These are phyloP conservation scores for Inosperma sp. DNA, from an alignment of 768 basidiomycete species.

Conservation along the genomic window DNA sequence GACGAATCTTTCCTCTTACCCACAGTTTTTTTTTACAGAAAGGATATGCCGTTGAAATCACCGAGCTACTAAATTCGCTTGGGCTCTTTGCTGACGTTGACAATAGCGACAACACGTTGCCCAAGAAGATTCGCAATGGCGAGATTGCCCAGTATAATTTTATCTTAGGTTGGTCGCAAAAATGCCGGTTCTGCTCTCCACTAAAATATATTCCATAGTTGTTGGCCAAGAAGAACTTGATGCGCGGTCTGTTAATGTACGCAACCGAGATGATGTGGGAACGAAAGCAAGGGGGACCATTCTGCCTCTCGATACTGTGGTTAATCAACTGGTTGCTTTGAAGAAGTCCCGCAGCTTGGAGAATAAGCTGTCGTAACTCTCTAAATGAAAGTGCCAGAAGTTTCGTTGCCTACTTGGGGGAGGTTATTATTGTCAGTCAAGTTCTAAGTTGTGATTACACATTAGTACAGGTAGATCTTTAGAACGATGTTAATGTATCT, in stretches of 20 bases:
- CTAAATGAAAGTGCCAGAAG: too few species aligned
- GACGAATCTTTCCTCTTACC: too few species aligned
- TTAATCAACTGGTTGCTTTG: conserved; percentile 64
- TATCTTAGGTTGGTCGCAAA: conserved; percentile 68
- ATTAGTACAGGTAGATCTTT: neutral
- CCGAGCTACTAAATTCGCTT: conserved; percentile 55
- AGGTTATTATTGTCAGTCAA: too few species aligned
- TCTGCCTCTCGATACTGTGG: conserved; percentile 64
- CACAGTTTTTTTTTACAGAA: conserved; percentile 51
- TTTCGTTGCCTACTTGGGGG: too few species aligned
- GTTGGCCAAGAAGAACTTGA: conserved; percentile 93
- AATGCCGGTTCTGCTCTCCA: neutral
- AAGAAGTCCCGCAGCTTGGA: conserved; percentile 49
- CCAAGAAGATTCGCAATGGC: conserved; percentile 96
- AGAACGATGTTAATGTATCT: neutral
- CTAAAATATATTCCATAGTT: conserved; percentile 44
- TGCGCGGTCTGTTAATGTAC: conserved; percentile 83
- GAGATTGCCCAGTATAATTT: conserved; percentile 98
- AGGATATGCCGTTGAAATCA: conserved; percentile 84
- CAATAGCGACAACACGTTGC: conserved; percentile 85
- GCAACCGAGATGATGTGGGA: conserved; percentile 91
- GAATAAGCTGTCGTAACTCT: too few species aligned
- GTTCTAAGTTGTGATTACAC: neutral
- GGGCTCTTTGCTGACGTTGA: conserved; percentile 92
- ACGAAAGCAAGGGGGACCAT: conserved; percentile 78